Conservation (phyloP, 2,329 filamentous ascomycete genomes). For the Trichoderma sp. region DNA sequence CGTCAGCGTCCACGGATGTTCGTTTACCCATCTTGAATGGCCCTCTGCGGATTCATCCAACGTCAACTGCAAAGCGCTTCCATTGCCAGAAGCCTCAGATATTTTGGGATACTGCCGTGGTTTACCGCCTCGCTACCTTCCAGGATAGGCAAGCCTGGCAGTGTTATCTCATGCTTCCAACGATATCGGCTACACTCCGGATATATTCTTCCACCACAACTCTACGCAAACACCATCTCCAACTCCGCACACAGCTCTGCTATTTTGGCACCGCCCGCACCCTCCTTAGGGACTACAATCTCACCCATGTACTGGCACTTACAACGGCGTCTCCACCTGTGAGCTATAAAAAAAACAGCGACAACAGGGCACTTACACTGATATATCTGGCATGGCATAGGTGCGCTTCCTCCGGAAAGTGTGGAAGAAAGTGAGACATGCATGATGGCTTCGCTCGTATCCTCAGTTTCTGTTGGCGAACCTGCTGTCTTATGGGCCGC, state of each 20-base stretch:
- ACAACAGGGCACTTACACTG: conserved; percentile 10
- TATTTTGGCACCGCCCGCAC: background rate
- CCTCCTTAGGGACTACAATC: background rate
- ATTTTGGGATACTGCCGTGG: conserved; percentile 45
- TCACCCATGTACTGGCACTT: conserved; percentile 4
- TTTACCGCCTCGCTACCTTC: conserved; percentile 40
- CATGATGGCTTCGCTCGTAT: conserved; percentile 33
- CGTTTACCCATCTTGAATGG: conserved; percentile 51
- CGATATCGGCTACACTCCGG: conserved; percentile 6
- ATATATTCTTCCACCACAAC: background rate
- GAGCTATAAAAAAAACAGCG: background rate
- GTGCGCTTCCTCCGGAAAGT: conserved; percentile 25
- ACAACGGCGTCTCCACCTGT: background rate
- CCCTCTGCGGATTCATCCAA: conserved; percentile 17
- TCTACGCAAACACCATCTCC: background rate
- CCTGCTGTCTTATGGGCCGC: conserved; percentile 12
- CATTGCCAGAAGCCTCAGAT: conserved; percentile 32
- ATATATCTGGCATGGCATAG: conserved; percentile 9
- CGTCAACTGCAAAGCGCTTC: conserved; percentile 25
- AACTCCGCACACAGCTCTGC: background rate
- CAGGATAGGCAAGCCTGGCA: conserved; percentile 29
- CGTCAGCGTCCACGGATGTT: conserved; percentile 46
- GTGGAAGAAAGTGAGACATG: conserved; percentile 36
- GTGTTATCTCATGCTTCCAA: conserved; percentile 4
- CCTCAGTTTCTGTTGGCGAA: conserved; percentile 29